Conservation (phyloP, 139 green algal species). For the Micractinium conductrix region DNA sequence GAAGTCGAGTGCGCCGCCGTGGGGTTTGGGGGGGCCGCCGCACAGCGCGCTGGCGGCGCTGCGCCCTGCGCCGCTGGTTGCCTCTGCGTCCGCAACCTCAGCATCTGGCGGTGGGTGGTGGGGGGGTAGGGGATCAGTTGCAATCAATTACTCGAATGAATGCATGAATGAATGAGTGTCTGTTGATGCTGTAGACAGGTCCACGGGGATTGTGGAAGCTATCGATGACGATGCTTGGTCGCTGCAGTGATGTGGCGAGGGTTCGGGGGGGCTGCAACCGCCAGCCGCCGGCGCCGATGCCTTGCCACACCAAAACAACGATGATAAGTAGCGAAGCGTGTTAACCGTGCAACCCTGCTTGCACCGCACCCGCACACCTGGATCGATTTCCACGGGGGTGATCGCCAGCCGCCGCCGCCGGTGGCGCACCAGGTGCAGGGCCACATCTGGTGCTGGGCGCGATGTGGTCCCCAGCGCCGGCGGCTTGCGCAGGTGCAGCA, state of each 20-base stretch:
- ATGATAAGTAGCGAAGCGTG: too few species aligned
- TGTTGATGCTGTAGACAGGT: too few species aligned
- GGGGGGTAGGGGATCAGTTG: too few species aligned
- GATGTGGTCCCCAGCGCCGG: conserved; percentile 51
- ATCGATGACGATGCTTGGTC: too few species aligned
- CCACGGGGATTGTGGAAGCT: too few species aligned
- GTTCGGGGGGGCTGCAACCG: too few species aligned
- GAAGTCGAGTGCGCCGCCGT: background rate
- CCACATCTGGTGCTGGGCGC: conserved; percentile 46
- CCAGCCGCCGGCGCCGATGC: too few species aligned
- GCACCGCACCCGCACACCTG: conserved; percentile 53
- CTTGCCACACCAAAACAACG: too few species aligned
- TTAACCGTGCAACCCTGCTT: too few species aligned
- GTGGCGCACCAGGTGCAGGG: conserved; percentile 70
- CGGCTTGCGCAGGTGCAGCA: conserved; percentile 71
- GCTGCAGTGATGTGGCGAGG: too few species aligned
- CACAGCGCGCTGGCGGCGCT: conserved; percentile 21
- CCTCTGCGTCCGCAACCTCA: conserved; percentile 25
- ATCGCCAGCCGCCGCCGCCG: conserved; percentile 65
- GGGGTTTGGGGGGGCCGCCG: background rate
- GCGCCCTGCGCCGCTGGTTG: conserved; percentile 13
- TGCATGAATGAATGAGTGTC: too few species aligned
- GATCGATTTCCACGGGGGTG: conserved; percentile 67
- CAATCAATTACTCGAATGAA: too few species aligned
- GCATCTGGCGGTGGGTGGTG: conserved; percentile 18